Percentiles rank a stretch among this genome's conserved stretches.
Evolutionary conservation across 257 asterid genomes (phyloP).

Genomic region (Thymus mandschuricus): DNA sequence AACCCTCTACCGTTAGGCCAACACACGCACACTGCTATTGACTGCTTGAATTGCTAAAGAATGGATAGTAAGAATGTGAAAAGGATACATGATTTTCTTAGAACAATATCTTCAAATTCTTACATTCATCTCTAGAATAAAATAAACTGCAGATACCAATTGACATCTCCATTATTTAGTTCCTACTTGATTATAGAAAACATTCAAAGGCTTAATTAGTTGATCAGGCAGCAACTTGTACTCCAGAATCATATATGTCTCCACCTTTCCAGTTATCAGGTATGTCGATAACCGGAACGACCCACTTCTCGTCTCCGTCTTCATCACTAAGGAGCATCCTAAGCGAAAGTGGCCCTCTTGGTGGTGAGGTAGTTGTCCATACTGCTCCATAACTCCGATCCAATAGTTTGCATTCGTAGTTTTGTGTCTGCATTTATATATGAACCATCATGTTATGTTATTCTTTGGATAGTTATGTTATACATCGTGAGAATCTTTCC

Average conservation of each 20-base stretch:
- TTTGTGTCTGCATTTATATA: slow-evolving; percentile 52
- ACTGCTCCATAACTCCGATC: slow-evolving; percentile 74
- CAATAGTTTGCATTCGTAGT: slow-evolving; percentile 62
- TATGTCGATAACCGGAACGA: slow-evolving; percentile 61
- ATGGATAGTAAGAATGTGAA: no score
- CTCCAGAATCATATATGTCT: slow-evolving; percentile 74
- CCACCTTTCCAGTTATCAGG: slow-evolving; percentile 83
- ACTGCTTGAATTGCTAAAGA: no score
- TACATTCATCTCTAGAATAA: background rate
- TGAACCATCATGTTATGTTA: slow-evolving; percentile 20
- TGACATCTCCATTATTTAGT: no score
- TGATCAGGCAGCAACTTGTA: slow-evolving; percentile 56
- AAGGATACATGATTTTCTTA: background rate
- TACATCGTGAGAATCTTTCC: no score
- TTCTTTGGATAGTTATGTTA: background rate
- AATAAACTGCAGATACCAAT: no score
- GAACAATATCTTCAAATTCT: no score
- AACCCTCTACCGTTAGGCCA: no score
- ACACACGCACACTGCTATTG: no score
- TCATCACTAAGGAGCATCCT: slow-evolving; percentile 73
- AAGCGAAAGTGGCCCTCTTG: slow-evolving; percentile 68
- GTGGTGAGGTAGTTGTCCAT: slow-evolving; percentile 72
- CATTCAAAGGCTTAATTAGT: background rate
- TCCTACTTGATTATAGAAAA: no score
- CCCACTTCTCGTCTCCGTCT: slow-evolving; percentile 70